Percentiles rank a stretch among this genome's conserved stretches.
These are phyloP conservation scores for Umbelopsis sp. DNA, from an alignment of 192 early-diverging fungal species.

Conservation along the genomic window DNA sequence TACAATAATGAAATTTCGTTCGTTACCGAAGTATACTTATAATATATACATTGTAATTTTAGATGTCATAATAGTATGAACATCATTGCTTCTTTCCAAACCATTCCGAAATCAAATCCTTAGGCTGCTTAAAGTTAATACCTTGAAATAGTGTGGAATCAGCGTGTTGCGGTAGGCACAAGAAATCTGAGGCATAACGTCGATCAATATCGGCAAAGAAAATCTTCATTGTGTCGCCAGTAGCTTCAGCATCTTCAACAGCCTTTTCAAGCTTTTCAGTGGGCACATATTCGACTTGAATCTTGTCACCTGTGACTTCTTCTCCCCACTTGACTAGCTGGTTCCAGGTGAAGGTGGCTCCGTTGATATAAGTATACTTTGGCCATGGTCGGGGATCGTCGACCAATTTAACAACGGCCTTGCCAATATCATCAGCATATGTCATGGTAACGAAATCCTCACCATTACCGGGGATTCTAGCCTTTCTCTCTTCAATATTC, in stretches of 20 bases:
- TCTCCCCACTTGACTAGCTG: neutral
- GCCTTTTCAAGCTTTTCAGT: neutral
- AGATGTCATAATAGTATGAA: too few relatives aligned
- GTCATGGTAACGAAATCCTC: neutral
- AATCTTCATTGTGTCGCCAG: neutral
- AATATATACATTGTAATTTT: too few relatives aligned
- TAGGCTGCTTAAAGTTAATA: neutral
- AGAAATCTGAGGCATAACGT: neutral
- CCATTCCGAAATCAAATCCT: neutral
- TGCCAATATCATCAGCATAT: neutral
- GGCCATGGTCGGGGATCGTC: neutral
- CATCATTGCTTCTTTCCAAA: neutral
- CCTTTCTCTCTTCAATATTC: neutral
- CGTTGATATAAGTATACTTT: neutral
- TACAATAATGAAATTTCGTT: too few relatives aligned
- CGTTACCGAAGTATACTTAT: too few relatives aligned
- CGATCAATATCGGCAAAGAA: neutral
- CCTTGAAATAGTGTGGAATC: neutral
- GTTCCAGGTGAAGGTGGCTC: neutral
- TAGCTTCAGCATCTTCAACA: neutral
- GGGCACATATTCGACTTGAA: neutral
- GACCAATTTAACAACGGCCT: neutral
- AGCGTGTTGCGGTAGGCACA: neutral
- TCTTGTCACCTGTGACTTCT: conserved; percentile 6
- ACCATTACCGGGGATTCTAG: conserved; percentile 1